A percentile compares a stretch with the other conserved stretches of the same genome.
phyloP scores from a whole-genome alignment of 352 stramenopile genomes.

The Phytophthora ohioensis region DNA sequence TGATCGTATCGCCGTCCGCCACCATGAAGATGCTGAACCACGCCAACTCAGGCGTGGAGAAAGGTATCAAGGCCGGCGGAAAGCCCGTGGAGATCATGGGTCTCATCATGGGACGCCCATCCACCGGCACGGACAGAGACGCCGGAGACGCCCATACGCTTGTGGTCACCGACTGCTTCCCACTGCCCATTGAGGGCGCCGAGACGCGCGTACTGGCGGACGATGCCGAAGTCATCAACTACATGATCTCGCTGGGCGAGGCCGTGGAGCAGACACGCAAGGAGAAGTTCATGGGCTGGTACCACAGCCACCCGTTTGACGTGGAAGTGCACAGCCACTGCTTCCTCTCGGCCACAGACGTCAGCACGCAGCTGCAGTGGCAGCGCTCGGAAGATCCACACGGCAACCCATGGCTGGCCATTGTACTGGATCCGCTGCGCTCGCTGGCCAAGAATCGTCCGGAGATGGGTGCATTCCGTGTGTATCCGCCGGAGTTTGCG shows the following conservation, averaged over 20 bases:
- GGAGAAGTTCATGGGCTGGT: conserved; percentile 99
- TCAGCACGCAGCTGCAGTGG: conserved; percentile 98
- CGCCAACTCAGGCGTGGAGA: conserved; percentile 98
- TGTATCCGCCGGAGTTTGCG: conserved; percentile 97
- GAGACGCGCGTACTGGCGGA: conserved; percentile 97
- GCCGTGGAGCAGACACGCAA: conserved; percentile 94
- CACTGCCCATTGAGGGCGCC: conserved; percentile 96
- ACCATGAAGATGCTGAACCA: conserved; percentile 99
- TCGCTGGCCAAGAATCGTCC: conserved; percentile 93
- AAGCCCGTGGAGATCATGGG: conserved; percentile 99
- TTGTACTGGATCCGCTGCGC: conserved; percentile 98
- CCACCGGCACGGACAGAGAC: conserved; percentile 85
- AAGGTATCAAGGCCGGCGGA: conserved; percentile 95
- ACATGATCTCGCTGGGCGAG: conserved; percentile 99
- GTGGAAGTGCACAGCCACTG: conserved; percentile 96
- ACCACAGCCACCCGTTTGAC: conserved; percentile 99
- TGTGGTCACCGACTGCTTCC: conserved; percentile 98
- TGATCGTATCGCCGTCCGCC: conserved; percentile 94
- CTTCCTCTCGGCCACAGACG: conserved; percentile 97
- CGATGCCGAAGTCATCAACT: conserved; percentile 98
- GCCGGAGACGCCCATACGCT: conserved; percentile 91
- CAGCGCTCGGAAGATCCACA: conserved; percentile 97
- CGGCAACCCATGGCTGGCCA: conserved; percentile 97
- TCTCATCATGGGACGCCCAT: conserved; percentile 95
- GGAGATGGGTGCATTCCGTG: conserved; percentile 97